Conservation (phyloP, 148 eudicot genomes). For the Arctostaphylos glauca region DNA sequence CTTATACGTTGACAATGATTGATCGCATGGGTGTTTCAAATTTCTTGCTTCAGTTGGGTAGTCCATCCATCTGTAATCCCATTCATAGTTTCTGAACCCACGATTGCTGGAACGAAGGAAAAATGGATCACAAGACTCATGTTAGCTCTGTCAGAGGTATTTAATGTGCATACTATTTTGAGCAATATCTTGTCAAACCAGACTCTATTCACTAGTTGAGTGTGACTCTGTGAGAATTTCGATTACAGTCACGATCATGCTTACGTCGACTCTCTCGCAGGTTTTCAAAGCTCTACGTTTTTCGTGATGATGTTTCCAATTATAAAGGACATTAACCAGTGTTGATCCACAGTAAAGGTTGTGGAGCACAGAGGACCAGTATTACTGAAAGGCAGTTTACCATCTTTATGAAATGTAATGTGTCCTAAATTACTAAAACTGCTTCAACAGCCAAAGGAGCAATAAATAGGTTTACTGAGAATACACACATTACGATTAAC, state of each 20-base stretch:
- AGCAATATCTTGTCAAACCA: background rate
- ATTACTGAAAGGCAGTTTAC: background rate
- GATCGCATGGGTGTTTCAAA: conserved; percentile 63
- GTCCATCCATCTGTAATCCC: conserved; percentile 94
- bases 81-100: conserved; percentile 36
- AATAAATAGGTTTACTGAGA: background rate
- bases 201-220: background rate
- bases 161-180: background rate
- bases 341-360: too few relatives aligned
- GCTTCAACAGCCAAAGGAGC: background rate
- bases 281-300: too few relatives aligned
- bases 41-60: conserved; percentile 54
- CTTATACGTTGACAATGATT: conserved; percentile 73
- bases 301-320: too few relatives aligned
- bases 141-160: background rate
- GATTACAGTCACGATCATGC: background rate
- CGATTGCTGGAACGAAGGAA: conserved; percentile 14
- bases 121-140: background rate
- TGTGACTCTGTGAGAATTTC: background rate
- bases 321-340: too few relatives aligned
- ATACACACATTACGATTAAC: background rate
- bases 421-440: background rate
- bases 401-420: background rate
- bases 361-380: too few relatives aligned
- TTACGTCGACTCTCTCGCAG: background rate